These are phyloP conservation scores for Aspergillus chevalieri DNA, from an alignment of 2,329 filamentous ascomycete species.

Conservation along the genomic window DNA sequence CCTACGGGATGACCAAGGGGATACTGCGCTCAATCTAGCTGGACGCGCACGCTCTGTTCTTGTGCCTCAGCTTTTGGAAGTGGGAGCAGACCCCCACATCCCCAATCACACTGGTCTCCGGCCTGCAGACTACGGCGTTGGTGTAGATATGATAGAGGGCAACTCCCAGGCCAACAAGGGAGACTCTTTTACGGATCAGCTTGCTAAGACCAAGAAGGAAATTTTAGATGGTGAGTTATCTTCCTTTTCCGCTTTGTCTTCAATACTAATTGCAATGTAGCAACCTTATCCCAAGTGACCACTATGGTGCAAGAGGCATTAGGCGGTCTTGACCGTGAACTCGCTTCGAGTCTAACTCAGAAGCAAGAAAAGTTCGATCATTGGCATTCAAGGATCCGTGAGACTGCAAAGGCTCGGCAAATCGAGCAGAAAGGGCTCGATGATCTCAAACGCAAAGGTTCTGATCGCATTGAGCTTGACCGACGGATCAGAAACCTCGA, in stretches of 20 bases:
- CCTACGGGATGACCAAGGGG: slow-evolving; percentile 84
- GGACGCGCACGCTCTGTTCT: slow-evolving; percentile 93
- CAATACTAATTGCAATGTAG: slow-evolving; percentile 33
- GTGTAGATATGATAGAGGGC: slow-evolving; percentile 54
- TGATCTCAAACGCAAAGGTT: slow-evolving; percentile 58
- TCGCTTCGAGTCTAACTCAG: slow-evolving; percentile 71
- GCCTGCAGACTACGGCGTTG: slow-evolving; percentile 91
- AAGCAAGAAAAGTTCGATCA: slow-evolving; percentile 80
- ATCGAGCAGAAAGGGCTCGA: slow-evolving; percentile 71
- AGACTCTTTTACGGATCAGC: slow-evolving; percentile 38
- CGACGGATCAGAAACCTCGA: slow-evolving; percentile 72
- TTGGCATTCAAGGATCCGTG: slow-evolving; percentile 73
- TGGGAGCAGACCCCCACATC: slow-evolving; percentile 88
- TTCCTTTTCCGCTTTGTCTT: not conserved
- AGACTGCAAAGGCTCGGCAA: slow-evolving; percentile 70
- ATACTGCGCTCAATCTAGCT: slow-evolving; percentile 90
- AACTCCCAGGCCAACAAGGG: slow-evolving; percentile 41
- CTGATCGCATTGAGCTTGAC: slow-evolving; percentile 58
- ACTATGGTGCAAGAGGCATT: slow-evolving; percentile 76
- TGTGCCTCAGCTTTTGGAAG: slow-evolving; percentile 92
- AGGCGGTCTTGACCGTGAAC: slow-evolving; percentile 68
- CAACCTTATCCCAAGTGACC: slow-evolving; percentile 32
- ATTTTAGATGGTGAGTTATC: slow-evolving; percentile 37
- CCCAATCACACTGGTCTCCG: slow-evolving; percentile 82
- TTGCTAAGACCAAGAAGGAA: slow-evolving; percentile 42